Conservation (phyloP, 2,329 filamentous ascomycete species). For the Shiraia sp. region DNA sequence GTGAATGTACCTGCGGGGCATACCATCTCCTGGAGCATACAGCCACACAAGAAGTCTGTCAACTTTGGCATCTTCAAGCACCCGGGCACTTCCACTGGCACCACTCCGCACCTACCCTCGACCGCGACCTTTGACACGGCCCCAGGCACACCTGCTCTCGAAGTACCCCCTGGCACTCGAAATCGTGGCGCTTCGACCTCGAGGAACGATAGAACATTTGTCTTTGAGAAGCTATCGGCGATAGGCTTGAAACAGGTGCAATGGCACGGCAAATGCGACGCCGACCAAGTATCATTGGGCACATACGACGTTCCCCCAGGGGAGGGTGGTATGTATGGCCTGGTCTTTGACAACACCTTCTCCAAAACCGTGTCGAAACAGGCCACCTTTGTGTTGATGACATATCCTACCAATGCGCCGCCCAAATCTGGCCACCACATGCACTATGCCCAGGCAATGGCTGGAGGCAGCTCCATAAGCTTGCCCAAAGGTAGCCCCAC, state of each 20-base stretch:
- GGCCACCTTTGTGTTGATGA: slow-evolving; percentile 90
- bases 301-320: slow-evolving; percentile 76
- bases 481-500: slow-evolving; percentile 47
- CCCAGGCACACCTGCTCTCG: slow-evolving; percentile 48
- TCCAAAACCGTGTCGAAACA: slow-evolving; percentile 91
- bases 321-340: slow-evolving; percentile 89
- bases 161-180: slow-evolving; percentile 58
- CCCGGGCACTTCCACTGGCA: slow-evolving; percentile 70
- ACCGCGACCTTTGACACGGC: slow-evolving; percentile 35
- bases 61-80: slow-evolving; percentile 99
- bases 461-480: slow-evolving; percentile 49
- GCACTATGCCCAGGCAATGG: slow-evolving; percentile 60
- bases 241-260: slow-evolving; percentile 66
- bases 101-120: slow-evolving; percentile 42
- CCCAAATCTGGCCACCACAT: slow-evolving; percentile 75
- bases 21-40: slow-evolving; percentile 96
- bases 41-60: slow-evolving; percentile 97
- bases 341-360: slow-evolving; percentile 99
- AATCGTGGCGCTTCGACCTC: slow-evolving; percentile 56
- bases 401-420: slow-evolving; percentile 81
- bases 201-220: slow-evolving; percentile 72
- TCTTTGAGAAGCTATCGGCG: slow-evolving; percentile 65
- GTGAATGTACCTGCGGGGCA: slow-evolving; percentile 87
- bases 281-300: slow-evolving; percentile 91
- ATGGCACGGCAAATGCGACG: slow-evolving; percentile 95